Base-by-base conservation (phyloP, 1,139 yeast species). In the Nematodospora anomalae region DNA sequence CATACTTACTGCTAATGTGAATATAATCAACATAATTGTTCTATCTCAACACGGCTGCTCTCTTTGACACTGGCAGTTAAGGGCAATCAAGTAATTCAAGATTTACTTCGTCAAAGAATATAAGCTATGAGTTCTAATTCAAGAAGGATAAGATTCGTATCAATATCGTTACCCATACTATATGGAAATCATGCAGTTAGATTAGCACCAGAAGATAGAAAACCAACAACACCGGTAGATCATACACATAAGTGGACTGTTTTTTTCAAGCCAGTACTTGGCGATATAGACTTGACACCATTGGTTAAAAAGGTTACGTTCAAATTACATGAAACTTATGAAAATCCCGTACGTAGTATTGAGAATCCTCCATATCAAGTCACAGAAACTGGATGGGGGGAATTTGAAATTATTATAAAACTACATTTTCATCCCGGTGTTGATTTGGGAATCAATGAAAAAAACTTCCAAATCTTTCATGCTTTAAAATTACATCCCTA, bases 321-420 rank as follows among this genome's bases (percentile, higher is more conserved):
- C 69, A 92, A 94, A 57, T 70, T 92, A 26, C 98, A 92, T 58
- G 98, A 92, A 48, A 92, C 98, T 0, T 92, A 92, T 53, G 85
- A 83, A 9, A 86, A 82, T 49, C 80, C 97, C 1, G 79, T 89
- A 12, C 67, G 99, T 40, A 74, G 94, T 1, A 73, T 92, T 6
- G 98, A 92, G 46, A 60, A 72, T 23, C 97, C 97, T 2, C 98
- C 98, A 0, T 92, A 85, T 52, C 95, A 90, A 57, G 90, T 92
- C 10, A 86, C 96, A 1, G 99, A 94, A 55, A 87, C 97, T 0
- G 99, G 99, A 0, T 92, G 99, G 99, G 99, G 99, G 44, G 99
- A 92, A 60, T 92, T 92, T 62, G 99, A 92, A 55, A 85, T 94
- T 44, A 79, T 85, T 27, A 82, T 92, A 40, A 87, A 90, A 58